A percentile compares a stretch with the other conserved stretches of the same genome.
phyloP scores from a whole-genome alignment of 768 basidiomycete species.

The Russula griseocarnosa region DNA sequence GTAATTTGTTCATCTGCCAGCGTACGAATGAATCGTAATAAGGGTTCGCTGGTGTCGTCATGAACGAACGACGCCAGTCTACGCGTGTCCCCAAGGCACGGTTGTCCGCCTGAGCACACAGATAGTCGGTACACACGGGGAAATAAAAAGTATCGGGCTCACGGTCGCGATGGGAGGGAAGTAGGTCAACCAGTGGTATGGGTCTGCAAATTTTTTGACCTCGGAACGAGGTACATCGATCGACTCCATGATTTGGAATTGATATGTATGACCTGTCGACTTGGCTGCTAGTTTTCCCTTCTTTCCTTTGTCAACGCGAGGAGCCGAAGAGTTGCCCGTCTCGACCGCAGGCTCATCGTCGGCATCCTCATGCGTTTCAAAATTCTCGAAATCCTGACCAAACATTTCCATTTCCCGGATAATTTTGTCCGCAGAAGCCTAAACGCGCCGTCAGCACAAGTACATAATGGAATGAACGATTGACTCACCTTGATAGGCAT shows the following conservation, averaged over 20 bases:
- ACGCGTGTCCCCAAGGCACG: conserved; percentile 88
- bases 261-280: conserved; percentile 89
- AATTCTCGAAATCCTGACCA: conserved; percentile 81
- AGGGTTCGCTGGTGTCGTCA: conserved; percentile 93
- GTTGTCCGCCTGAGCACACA: conserved; percentile 57
- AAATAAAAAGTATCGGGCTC: conserved; percentile 11
- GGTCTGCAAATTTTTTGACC: conserved; percentile 95
- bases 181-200: conserved; percentile 86
- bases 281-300: conserved; percentile 95
- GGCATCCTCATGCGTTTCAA: conserved; percentile 46
- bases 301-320: conserved; percentile 72
- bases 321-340: conserved; percentile 40
- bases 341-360: conserved; percentile 41
- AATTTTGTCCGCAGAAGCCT: conserved; percentile 98
- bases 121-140: conserved; percentile 2
- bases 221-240: conserved; percentile 84
- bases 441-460: neutral
- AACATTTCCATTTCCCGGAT: conserved; percentile 97
- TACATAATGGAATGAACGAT: neutral
- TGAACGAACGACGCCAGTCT: conserved; percentile 93
- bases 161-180: conserved; percentile 95
- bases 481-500: conserved; percentile 94
- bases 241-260: conserved; percentile 98
- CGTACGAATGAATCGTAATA: conserved; percentile 97
- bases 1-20: conserved; percentile 95